Evolutionary conservation across 2,329 filamentous ascomycete genomes (phyloP), one percentile per base, ranked within the genome.

Genomic region (Aspergillus hortae): DNA sequence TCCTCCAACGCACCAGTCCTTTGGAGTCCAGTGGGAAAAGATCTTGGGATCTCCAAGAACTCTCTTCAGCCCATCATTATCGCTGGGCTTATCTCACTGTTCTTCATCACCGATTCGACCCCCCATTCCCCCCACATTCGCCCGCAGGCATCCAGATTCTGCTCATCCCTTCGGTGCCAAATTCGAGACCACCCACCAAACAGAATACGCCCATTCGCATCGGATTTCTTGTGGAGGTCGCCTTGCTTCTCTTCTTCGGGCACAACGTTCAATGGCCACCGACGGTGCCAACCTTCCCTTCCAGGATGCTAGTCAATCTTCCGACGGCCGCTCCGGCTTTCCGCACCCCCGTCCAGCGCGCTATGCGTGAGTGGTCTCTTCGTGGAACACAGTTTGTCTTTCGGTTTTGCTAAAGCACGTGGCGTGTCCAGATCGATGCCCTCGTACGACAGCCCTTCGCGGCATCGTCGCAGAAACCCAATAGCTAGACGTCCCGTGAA

Each of bases 401-500:
- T 7, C 21, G 61, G 58, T 38, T 60, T 55, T 27, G 36, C 53
- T 33, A 52, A 52, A 35, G 27, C 15, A 38, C 14, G 12, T 43
- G 38, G 36, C 27, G 27, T 11, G 5, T 44, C 44, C 61, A 84
- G 82, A 62, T 84, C 83, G 47, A 72, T 74, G 42, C 79, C 82
- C 59, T 77, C 79, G 49, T 83, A 81, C 68, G 79, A 82, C 57
- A 85, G 80, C 62, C 84, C 83, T n/a, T 74, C 84, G 46, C 77
- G 85, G 71, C 85, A 88, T 67, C 83, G 87, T 70, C 78, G 76
- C 58, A 80, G 84, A 55, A 79, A 79, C 49, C 79, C 81, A 47
- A 86, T 84, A 49, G 75, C 78, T 43, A 80, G 81, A 44, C 78
- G 80, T 68, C 77, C 76, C 61, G 83, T 88, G 56, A 88, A 88